phyloP scores from a whole-genome alignment of 169 alveolate genomes.

The Plasmodium gallinaceum region DNA sequence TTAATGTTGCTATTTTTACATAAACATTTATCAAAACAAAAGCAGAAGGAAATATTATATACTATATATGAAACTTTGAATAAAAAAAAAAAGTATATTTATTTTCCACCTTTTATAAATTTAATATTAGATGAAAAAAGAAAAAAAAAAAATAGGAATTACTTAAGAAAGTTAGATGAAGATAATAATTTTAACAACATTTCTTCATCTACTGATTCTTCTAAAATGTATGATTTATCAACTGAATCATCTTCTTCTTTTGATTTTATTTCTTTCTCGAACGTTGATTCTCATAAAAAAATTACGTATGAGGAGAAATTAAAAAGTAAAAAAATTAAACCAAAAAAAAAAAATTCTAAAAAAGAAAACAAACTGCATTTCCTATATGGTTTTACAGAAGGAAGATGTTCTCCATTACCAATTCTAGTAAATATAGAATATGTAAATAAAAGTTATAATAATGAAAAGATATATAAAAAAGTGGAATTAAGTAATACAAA shows the following conservation, averaged over 20 bases:
- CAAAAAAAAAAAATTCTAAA: conserved; percentile 3
- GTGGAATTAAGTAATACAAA: not conserved
- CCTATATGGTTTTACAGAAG: conserved; percentile 61
- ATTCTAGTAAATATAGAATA: conserved; percentile 30
- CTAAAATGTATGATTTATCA: not conserved
- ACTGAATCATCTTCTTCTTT: not conserved
- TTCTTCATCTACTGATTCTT: not conserved
- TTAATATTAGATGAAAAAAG: conserved; percentile 43
- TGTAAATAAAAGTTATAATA: not conserved
- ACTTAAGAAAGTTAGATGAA: conserved; percentile 25
- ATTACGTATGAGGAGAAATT: not conserved
- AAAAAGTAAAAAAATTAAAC: not conserved
- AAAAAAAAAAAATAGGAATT: conserved; percentile 24
- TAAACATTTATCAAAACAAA: conserved; percentile 21
- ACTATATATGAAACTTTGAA: conserved; percentile 45
- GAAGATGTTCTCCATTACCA: conserved; percentile 66
- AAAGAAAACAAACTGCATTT: conserved; percentile 54
- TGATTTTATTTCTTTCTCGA: not conserved
- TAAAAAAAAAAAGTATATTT: conserved; percentile 54
- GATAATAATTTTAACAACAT: not conserved
- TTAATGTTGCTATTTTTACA: conserved; percentile 23
- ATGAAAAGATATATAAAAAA: conserved; percentile 32
- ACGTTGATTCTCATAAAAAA: not conserved
- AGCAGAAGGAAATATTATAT: conserved; percentile 34
- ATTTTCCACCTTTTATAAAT: conserved; percentile 50